These are phyloP conservation scores for Alternaria novae-zelandiae DNA, from an alignment of 2,329 filamentous ascomycete genomes.

Conservation along the genomic window DNA sequence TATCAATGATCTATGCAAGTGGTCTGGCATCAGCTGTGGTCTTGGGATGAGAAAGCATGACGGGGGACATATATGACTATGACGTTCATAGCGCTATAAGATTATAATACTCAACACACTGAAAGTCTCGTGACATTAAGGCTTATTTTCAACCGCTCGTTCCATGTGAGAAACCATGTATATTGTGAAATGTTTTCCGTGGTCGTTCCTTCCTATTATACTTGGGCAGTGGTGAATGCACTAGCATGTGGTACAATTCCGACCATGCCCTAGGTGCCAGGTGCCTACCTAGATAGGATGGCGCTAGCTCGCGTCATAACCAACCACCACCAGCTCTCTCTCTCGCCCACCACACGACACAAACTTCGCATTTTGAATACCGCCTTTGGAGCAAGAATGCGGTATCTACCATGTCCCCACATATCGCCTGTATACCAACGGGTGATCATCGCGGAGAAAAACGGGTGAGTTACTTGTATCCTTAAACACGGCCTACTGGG, in stretches of 20 bases:
- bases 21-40: slow-evolving; percentile 3
- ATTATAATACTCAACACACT: slow-evolving; percentile 12
- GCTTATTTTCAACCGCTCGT: background rate
- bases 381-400: background rate
- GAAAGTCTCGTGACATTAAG: background rate
- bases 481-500: background rate
- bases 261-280: no score
- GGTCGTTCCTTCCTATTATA: background rate
- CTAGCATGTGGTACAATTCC: background rate
- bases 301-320: slow-evolving; percentile 12
- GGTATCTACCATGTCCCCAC: slow-evolving; percentile 18
- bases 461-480: slow-evolving; percentile 25
- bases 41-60: background rate
- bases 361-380: background rate
- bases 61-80: background rate
- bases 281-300: background rate
- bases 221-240: background rate
- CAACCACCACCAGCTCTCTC: background rate
- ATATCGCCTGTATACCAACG: slow-evolving; percentile 32
- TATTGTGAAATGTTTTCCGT: no score
- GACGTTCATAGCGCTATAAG: slow-evolving; percentile 7
- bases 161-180: no score
- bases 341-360: no score
- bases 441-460: slow-evolving; percentile 28
- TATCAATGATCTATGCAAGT: slow-evolving; percentile 4